Conservation (phyloP, 225 moss, liverwort and hornwort species). For the Pseudisothecium myosuroides region DNA sequence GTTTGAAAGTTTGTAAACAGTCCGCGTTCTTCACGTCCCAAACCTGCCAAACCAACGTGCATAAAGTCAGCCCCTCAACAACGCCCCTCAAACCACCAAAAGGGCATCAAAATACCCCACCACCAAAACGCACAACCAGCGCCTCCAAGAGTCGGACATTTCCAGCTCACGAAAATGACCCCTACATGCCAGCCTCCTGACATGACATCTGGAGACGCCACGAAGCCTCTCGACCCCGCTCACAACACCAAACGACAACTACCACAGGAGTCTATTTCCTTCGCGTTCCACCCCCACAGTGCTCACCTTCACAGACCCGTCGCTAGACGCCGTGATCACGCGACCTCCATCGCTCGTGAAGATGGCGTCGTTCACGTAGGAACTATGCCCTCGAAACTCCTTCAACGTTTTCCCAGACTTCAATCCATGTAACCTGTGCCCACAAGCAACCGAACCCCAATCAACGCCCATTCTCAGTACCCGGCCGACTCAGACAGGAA, state of each 20-base stretch:
- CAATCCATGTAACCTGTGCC: slow-evolving; percentile 78
- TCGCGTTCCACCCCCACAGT: background rate
- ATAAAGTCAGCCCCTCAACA: background rate
- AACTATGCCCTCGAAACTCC: slow-evolving; percentile 93
- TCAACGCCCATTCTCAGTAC: background rate
- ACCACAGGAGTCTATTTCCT: background rate
- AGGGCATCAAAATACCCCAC: background rate
- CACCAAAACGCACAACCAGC: background rate
- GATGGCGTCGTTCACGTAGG: slow-evolving; percentile 92
- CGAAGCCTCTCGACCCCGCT: background rate
- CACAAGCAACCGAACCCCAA: background rate
- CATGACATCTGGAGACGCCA: background rate
- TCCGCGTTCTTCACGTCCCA: slow-evolving; percentile 97
- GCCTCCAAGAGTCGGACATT: background rate
- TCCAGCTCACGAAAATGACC: background rate
- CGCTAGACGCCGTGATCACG: slow-evolving; percentile 93
- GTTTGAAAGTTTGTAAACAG: slow-evolving; percentile 90
- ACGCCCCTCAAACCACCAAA: background rate
- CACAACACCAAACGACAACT: background rate
- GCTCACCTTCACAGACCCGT: slow-evolving; percentile 97
- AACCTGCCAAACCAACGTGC: slow-evolving; percentile 43
- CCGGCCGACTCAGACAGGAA: background rate
- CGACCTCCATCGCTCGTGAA: slow-evolving; percentile 87
- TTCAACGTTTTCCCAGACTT: slow-evolving; percentile 97
- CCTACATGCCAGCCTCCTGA: background rate